Base-by-base conservation (phyloP, 148 eudicot species). In the Silene uniflora region DNA sequence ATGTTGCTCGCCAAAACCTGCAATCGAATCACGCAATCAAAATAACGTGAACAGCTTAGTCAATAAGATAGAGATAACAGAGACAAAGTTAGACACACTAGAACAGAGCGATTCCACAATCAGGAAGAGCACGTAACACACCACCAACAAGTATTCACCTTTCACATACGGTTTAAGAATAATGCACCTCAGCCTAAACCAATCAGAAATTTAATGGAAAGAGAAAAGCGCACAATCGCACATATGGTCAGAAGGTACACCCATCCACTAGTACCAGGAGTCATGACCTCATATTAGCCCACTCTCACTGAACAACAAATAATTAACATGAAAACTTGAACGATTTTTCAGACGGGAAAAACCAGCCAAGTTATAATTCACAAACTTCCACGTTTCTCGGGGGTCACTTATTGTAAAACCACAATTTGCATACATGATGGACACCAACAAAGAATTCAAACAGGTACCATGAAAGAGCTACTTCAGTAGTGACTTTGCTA, bases 1-100 rank as follows among this genome's bases (percentile, higher is more conserved):
- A 89, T 87, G 86, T 95, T 95, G 88, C 98, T 92, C 23, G 97
- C 98, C 81, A 95, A 89, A 83, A 95, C 97, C 97, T 95, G 92
- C 86, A 86, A n/a, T 46, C 72, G 79, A 39, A 76, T 64, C 71
- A 76, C 67, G 72, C 14, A 55, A 72, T 27, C 22, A 67, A 42
- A n/a, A 21, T 55, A 62, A 32, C 58, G n/a, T 32, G 56, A 10
- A 52, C 56, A 13, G 18, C 49, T 44, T 23, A 18, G 7, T 16
- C 3, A 6, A 18, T 29, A 35, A 14, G 7, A 35, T 58, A 61
- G 22, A 27, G 10, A 21, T 16, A 62, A 13, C 10, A 52, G 56
- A 52, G 17, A 52, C 56, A 13, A 52, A 0, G 17, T 13, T 12
- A 52, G 56, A 52, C 56, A 52, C 56, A 52, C 56, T 12, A 11